phyloP scores from a whole-genome alignment of 768 basidiomycete genomes.

The Panus rudis region DNA sequence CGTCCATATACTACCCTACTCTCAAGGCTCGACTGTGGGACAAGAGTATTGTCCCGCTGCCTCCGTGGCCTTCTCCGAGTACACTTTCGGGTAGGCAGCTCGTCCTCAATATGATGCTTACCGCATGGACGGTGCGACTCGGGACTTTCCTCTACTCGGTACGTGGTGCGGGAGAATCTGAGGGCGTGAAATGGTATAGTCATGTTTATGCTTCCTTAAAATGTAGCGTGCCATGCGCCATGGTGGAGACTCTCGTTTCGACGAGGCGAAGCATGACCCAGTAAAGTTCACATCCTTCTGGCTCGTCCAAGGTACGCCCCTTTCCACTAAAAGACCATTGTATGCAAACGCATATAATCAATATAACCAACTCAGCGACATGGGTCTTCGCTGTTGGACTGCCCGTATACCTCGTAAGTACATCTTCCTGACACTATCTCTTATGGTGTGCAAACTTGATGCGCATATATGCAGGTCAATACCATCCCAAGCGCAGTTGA shows the following conservation, averaged over 20 bases:
- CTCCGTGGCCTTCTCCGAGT: slow-evolving; percentile 37
- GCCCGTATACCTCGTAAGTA: slow-evolving; percentile 51
- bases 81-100: slow-evolving; percentile 56
- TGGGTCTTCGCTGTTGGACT: slow-evolving; percentile 67
- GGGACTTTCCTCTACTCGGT: slow-evolving; percentile 54
- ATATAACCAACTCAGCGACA: slow-evolving; percentile 31
- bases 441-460: no score
- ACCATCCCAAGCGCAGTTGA: slow-evolving; percentile 41
- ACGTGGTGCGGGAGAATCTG: slow-evolving; percentile 17
- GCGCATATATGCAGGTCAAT: slow-evolving; percentile 32
- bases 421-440: no score
- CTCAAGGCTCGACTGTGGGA: slow-evolving; percentile 44
- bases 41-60: slow-evolving; percentile 24
- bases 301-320: slow-evolving; percentile 54
- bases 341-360: background rate
- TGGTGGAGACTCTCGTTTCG: slow-evolving; percentile 61
- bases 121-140: slow-evolving; percentile 56
- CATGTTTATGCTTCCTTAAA: background rate
- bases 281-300: slow-evolving; percentile 49
- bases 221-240: slow-evolving; percentile 43
- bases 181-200: slow-evolving; percentile 22
- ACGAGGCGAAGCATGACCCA: slow-evolving; percentile 45
- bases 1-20: slow-evolving; percentile 58
- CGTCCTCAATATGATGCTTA: slow-evolving; percentile 47
- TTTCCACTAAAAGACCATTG: no score